A percentile compares a stretch with the other conserved stretches of the same genome.
Evolutionary conservation across 495 filamentous ascomycete genomes (phyloP).

Genomic region (Cercophora samala): DNA sequence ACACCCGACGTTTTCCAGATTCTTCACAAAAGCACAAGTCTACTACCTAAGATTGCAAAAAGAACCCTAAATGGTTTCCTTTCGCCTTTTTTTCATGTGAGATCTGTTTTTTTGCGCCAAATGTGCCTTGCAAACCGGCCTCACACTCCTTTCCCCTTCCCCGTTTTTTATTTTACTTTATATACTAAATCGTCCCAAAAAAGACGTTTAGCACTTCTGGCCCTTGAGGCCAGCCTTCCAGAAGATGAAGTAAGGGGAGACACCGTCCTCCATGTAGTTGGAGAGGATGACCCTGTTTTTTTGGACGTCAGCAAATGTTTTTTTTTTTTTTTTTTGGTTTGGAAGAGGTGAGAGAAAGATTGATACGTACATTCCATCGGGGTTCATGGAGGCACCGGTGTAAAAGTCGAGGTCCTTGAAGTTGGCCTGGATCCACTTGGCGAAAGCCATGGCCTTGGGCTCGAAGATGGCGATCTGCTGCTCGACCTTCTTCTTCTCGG

Average conservation of each 20-base stretch:
- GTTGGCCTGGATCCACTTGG: slow-evolving; percentile 76
- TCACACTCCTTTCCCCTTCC: not conserved
- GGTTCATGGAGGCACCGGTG: slow-evolving; percentile 85
- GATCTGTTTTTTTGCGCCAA: not conserved
- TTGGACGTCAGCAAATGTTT: not conserved
- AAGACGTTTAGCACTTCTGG: slow-evolving; percentile 76
- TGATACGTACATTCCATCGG: slow-evolving; percentile 72
- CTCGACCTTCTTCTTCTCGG: slow-evolving; percentile 55
- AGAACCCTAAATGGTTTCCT: too few species aligned
- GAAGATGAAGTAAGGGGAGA: slow-evolving; percentile 81
- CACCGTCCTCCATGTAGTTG: slow-evolving; percentile 95
- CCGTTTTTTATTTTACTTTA: slow-evolving; percentile 4
- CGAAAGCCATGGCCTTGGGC: slow-evolving; percentile 62
- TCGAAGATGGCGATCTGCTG: slow-evolving; percentile 74
- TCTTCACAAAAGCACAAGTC: too few species aligned
- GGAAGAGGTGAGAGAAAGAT: slow-evolving; percentile 18
- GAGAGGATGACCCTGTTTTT: slow-evolving; percentile 76
- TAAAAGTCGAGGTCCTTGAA: slow-evolving; percentile 97
- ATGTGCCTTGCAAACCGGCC: not conserved
- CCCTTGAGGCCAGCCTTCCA: slow-evolving; percentile 94
- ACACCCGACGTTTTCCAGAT: too few species aligned
- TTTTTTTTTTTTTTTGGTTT: too few species aligned
- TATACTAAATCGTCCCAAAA: not conserved
- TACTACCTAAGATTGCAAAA: too few species aligned
- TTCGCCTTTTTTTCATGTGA: slow-evolving; percentile 24